Evolutionary conservation across 148 eudicot genomes (phyloP).

Genomic region (Nyssa sinensis): DNA sequence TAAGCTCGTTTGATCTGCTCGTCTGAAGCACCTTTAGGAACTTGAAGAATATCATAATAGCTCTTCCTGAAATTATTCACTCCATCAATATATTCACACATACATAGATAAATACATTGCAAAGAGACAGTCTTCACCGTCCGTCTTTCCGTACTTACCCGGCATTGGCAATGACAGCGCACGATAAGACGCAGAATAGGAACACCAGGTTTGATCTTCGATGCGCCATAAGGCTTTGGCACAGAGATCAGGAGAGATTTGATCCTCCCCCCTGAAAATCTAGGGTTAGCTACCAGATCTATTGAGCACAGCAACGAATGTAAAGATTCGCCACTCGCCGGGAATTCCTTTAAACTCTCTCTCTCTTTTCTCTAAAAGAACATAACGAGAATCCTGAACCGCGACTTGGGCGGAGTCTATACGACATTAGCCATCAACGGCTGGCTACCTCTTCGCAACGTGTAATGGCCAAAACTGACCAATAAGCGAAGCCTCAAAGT

Average conservation of each 20-base stretch:
- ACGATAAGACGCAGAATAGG: conserved; percentile 39
- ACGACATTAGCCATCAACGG: not conserved
- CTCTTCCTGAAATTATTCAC: conserved; percentile 60
- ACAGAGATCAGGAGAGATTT: conserved; percentile 24
- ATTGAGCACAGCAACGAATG: not conserved
- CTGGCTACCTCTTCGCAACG: conserved; percentile 27
- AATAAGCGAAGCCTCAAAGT: conserved; percentile 31
- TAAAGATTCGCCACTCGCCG: not conserved
- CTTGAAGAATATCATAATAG: conserved; percentile 84
- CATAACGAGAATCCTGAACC: not conserved
- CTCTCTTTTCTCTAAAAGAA: not conserved
- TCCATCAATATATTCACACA: not conserved
- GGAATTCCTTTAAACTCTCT: not conserved
- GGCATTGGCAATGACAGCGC: conserved; percentile 54
- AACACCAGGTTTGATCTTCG: conserved; percentile 42
- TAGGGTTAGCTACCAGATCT: conserved; percentile 34
- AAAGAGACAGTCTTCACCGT: too few species aligned
- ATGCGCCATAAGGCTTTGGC: conserved; percentile 38
- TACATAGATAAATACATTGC: not conserved
- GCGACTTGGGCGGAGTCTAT: not conserved
- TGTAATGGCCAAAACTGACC: conserved; percentile 25
- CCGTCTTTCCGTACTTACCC: conserved; percentile 59
- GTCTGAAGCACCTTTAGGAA: conserved; percentile 78
- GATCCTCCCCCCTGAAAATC: conserved; percentile 11
- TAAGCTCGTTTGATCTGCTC: conserved; percentile 94